Conservation (phyloP, 163 green algal genomes). For the Coccomyxa subellipsoidea region DNA sequence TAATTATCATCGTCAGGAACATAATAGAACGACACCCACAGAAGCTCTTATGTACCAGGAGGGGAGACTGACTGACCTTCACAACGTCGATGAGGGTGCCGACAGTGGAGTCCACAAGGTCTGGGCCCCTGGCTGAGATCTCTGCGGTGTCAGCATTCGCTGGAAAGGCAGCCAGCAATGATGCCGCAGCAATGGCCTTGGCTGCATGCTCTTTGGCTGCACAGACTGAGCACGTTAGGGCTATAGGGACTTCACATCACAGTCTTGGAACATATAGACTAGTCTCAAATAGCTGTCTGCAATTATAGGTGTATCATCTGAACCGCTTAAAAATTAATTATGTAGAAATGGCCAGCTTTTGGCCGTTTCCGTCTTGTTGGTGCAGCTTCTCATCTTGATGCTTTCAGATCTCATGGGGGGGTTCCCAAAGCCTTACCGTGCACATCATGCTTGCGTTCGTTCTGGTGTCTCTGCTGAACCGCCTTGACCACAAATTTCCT, state of each 20-base stretch:
- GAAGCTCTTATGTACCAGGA: no score
- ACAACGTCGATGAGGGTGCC: slow-evolving; percentile 53
- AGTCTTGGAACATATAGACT: not conserved
- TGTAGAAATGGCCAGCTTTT: no score
- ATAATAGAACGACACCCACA: no score
- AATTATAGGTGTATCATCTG: no score
- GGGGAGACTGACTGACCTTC: slow-evolving; percentile 40
- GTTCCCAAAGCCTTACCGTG: not conserved
- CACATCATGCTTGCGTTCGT: not conserved
- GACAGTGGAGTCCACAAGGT: slow-evolving; percentile 54
- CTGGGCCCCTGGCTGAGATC: not conserved
- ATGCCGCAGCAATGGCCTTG: not conserved
- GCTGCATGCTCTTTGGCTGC: not conserved
- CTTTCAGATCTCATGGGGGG: no score
- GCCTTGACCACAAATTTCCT: not conserved
- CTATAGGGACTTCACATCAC: not conserved
- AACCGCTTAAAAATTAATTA: no score
- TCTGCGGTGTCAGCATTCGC: not conserved
- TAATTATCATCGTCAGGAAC: no score
- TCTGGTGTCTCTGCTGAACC: not conserved
- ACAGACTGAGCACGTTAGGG: not conserved
- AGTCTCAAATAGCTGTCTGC: no score
- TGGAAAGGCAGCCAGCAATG: not conserved
- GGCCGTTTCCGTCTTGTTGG: no score
- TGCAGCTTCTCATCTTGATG: no score